Evolutionary conservation across 257 asterid species (phyloP), one percentile per base, ranked within the genome.

Genomic region (Handroanthus guayacan): DNA sequence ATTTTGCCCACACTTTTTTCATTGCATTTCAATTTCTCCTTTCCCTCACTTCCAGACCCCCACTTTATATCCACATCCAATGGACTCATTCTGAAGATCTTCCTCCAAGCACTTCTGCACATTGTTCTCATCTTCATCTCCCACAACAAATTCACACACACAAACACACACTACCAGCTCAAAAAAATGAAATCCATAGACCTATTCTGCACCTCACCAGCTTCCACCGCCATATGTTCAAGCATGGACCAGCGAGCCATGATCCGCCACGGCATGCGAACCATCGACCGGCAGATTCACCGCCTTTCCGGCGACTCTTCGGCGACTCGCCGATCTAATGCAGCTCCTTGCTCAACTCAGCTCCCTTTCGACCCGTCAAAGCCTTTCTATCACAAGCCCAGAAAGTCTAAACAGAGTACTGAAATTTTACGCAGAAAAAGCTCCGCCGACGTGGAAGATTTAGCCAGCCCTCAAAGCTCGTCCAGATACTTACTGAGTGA

Each of bases 201-300:
- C 9, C 51, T 94, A 0, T 92, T 94, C 48, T 94, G 98, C 51
- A 89, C 97, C 72, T 92, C 97, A 0, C 97, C 92, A 0, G 91
- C 96, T 18, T 89, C 98, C 36, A 94, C 97, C 9, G 98, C 98
- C 39, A 89, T 94, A 79, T 92, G 97, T 44, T 84, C 97, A 14
- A 89, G 91, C 91, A 87, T 82, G 83, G 93, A 91, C 70, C 86
- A 84, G 45, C 88, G 85, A 3, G 74, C 87, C 82, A 83, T 88
- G 61, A 83, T 84, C 80, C 90, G 90, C 2, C 86, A 63, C 0
- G 87, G 86, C 17, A 66, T 57, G 51, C 74, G 80, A 51, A 75
- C 78, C 1, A 62, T 75, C 2, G 78, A 84, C 18, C 89, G 72
- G 57, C 31, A 25, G 31, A 25, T 25, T 25, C 31, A 25, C 1